Evolutionary conservation across 768 basidiomycete genomes (phyloP), one percentile per base, ranked within the genome.

Genomic region (Tulasnella sp.): DNA sequence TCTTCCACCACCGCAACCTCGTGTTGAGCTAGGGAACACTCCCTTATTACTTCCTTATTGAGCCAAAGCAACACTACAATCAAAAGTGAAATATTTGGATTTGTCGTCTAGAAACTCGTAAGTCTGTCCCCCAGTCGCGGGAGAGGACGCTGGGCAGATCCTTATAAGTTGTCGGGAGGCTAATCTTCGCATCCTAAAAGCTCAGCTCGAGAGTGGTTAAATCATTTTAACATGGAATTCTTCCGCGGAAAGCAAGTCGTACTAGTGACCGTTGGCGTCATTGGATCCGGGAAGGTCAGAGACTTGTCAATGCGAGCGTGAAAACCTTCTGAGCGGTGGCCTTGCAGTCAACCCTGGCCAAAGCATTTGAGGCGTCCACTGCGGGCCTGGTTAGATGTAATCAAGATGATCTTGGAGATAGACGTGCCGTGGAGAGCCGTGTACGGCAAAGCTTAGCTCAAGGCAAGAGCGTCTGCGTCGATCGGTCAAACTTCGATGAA

Each of bases 401-500:
- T 84, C 93, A 94, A 83, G 93, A 95, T 81, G 91, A 93, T 75
- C 86, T 95, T 61, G 93, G 92, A 23, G 86, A 86, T 81, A 87
- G 93, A 80, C 87, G 86, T 16, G 83, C 81, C n/a, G 93, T 94
- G 0, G 93, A 94, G 82, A 82, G 84, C 11, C 83, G 90, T 48
- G 91, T 89, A 6, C 84, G 89, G 78, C 80, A 84, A 32, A 86
- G 87, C 9, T 86, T 94, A 74, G 80, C 81, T 70, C 83, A 87
- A 80, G 91, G 92, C n/a, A 83, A 85, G 71, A 94, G 91, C n/a
- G 91, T 91, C 20, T 92, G 91, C 83, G 88, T 94, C 67, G 93
- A 94, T 82, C 88, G 93, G 79, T 92, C 92, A 35, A 94, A 94
- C 84, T 88, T 93, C 80, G 88, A 93, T 82, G 86, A 86, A 76